phyloP scores from a whole-genome alignment of 495 filamentous ascomycete species.

The Annulohypoxylon stygium region DNA sequence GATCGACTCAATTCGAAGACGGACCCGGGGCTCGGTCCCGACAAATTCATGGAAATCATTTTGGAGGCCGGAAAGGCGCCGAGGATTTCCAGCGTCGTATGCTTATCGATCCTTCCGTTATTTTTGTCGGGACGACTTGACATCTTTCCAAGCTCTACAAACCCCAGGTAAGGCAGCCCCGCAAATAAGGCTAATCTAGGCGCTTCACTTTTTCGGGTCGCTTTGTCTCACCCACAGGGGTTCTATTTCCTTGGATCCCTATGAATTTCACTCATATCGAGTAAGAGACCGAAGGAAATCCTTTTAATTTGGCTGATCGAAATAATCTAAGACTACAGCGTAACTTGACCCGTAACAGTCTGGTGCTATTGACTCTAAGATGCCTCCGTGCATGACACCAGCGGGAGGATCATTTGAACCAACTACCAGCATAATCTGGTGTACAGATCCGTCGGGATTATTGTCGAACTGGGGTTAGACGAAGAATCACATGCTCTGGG shows the following conservation, averaged over 20 bases:
- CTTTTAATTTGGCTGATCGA: neutral
- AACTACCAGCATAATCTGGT: constrained; percentile 8
- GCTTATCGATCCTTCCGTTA: constrained; percentile 39
- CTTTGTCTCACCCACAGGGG: constrained; percentile 23
- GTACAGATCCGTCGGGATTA: constrained; percentile 10
- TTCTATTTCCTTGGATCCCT: neutral
- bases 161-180: constrained; percentile 6
- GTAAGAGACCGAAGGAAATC: neutral
- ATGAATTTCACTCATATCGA: neutral
- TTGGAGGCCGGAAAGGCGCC: constrained; percentile 6
- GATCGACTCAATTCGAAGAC: neutral
- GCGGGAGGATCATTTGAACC: constrained; percentile 27
- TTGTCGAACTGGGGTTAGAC: constrained; percentile 4
- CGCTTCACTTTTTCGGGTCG: constrained; percentile 9
- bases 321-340: neutral
- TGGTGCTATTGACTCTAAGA: neutral
- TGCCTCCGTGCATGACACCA: constrained; percentile 15
- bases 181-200: constrained; percentile 11
- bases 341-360: constrained; percentile 1
- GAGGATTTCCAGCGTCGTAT: constrained; percentile 28
- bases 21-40: constrained; percentile 35
- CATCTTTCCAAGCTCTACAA: constrained; percentile 2
- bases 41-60: constrained; percentile 4
- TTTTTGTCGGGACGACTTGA: constrained; percentile 15
- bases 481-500: neutral